Evolutionary conservation across 164 flowering plant species (phyloP).

Genomic region (Chimonanthus praecox): DNA sequence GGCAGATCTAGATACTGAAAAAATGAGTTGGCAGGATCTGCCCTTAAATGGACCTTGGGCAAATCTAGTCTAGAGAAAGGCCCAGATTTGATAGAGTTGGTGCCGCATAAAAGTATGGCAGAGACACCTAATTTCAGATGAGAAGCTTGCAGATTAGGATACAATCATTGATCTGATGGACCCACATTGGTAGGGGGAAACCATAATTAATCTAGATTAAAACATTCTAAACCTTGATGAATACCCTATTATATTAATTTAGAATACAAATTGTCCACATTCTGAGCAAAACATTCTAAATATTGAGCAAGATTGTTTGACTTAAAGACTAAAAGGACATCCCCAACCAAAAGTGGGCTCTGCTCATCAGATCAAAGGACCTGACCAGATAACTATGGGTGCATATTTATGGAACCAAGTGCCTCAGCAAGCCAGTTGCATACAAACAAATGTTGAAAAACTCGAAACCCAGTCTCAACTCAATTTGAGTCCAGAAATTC

Average conservation of each 20-base stretch:
- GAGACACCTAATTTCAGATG: neutral
- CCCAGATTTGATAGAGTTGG: neutral
- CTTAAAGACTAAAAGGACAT: neutral
- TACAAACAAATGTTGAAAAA: too few species aligned
- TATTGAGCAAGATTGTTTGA: too few species aligned
- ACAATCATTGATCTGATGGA: neutral
- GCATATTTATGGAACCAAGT: too few species aligned
- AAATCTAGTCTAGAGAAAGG: neutral
- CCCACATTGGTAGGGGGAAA: neutral
- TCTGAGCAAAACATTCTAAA: neutral
- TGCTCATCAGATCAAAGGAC: neutral
- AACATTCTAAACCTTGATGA: neutral
- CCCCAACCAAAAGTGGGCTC: neutral
- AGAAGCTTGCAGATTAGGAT: neutral
- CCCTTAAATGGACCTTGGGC: neutral
- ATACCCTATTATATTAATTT: too few species aligned
- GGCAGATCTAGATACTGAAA: neutral
- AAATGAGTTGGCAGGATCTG: neutral
- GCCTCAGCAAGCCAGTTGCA: too few species aligned
- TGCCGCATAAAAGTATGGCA: neutral
- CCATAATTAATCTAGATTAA: neutral
- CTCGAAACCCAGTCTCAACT: too few species aligned
- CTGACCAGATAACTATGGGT: neutral
- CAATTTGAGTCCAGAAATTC: too few species aligned
- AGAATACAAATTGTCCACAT: neutral